Base-by-base conservation (phyloP, 805 yeast species). In the Suhomyces pyralidae region DNA sequence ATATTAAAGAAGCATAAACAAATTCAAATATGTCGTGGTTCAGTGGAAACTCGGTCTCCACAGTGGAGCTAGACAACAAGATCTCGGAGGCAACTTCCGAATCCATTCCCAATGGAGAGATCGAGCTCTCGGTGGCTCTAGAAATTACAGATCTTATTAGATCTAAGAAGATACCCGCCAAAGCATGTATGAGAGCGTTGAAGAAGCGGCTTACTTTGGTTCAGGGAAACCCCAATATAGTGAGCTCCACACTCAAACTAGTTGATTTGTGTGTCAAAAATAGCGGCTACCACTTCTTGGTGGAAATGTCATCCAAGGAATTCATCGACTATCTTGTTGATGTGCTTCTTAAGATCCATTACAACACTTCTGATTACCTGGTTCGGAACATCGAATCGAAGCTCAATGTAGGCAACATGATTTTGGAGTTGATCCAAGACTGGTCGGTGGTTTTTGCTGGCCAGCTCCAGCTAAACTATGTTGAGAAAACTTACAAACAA, bases 211-310 rank as follows among this genome's bases (percentile, higher is more conserved):
- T 91, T 17, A 75, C 85, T 25, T 66, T 71, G 30, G 81, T 84
- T 20, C 62, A 71, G 53, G 73, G 76, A 51, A 92, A 92, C 65
- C 96, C 97, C 9, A 91, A 92, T 66, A 81, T 85, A 8, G 88
- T 89, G 62, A 77, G 84, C 25, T 81, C 94, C 5, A 77, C 92
- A 0, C 78, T 94, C 63, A 88, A 86, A 62, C 74, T 94, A 55
- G 77, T 86, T 30, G 98, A 94, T 61, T 79, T 90, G 45, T 88
- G 97, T 69, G 86, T 93, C 51, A 94, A 94, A 70, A 94, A 94
- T 66, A 92, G 97, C 46, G 99, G 99, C 7, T 76, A 77, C 46
- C 96, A 90, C 61, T 92, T 94, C 61, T 76, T 93, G 20, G 77
- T 74, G 19, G 97, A 90, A 61, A 77, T 92, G 28, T 82, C 93